Base-by-base conservation (phyloP, 805 yeast species). In the Saccharomycopsis vini region DNA sequence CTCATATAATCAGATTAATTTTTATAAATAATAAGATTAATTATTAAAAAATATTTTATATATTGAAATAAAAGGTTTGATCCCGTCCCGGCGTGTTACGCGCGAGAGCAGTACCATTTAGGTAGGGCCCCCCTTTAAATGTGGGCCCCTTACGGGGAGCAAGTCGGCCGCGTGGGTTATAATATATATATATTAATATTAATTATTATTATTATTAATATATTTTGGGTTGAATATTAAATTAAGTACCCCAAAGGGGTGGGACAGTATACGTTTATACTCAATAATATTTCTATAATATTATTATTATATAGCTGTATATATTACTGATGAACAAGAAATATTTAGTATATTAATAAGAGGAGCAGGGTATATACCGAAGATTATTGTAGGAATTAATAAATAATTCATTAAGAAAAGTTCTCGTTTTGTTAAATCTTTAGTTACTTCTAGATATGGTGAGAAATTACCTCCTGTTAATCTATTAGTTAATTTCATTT, bases 331-430 rank as follows among this genome's bases (percentile, higher is more conserved):
- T 41, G 51, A 50, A 39, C 50, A 38, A 48, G 50, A 44, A 29
- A 44, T 44, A 43, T 48, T 47, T 44, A 53, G 48, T 18, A 48
- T 20, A 49, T 44, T 43, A 33, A 44, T 47, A 31, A 53, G 40
- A 41, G 53, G 52, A 39, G 49, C 45, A 43, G 58, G 58, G 35
- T 51, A 54, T 24, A 55, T 40, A 37, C 58, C 58, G 21, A 55
- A 47, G 28, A 55, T 40, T 37, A 54, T 37, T 30, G 57, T 52
- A 42, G 56, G 56, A 13, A 40, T 32, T 36, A 45, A 36, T 40
- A 54, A 44, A 43, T 39, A 46, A 46, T 44, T 42, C 48, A 45
- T 46, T 44, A 50, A 45, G 29, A 50, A 45, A 35, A 42, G 36
- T 49, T 54, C 56, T 47, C 54, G 48, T 44, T 43, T 43, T 26